Evolutionary conservation across 2,329 filamentous ascomycete species (phyloP).

Genomic region (Aspergillus cejpii): DNA sequence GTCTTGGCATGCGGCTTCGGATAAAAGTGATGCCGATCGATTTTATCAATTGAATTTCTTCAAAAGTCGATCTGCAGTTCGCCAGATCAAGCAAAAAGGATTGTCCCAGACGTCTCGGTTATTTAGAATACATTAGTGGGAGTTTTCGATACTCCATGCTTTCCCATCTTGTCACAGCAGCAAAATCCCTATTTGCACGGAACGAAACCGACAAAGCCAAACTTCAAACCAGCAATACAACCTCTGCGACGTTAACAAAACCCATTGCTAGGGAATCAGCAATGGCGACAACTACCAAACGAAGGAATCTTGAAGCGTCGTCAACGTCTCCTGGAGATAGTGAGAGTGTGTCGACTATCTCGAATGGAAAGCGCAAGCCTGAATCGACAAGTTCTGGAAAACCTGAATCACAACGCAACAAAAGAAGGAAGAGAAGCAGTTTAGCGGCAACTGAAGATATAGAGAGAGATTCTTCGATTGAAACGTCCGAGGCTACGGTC

Average conservation of each 20-base stretch:
- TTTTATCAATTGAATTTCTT: conserved; percentile 9
- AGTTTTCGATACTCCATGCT: conserved; percentile 33
- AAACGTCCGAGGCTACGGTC: conserved; percentile 5
- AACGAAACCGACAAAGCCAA: conserved; percentile 22
- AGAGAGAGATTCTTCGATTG: conserved; percentile 10
- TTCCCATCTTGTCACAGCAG: conserved; percentile 37
- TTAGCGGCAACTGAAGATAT: conserved; percentile 16
- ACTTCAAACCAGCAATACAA: conserved; percentile 5
- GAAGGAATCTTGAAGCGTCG: conserved; percentile 8
- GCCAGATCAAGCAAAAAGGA: neutral
- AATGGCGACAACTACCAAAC: conserved; percentile 35
- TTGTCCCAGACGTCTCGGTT: neutral
- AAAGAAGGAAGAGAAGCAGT: conserved; percentile 31
- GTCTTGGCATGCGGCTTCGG: conserved; percentile 11
- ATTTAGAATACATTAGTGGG: conserved; percentile 3
- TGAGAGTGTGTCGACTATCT: conserved; percentile 10
- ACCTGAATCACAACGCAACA: conserved; percentile 25
- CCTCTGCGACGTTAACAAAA: conserved; percentile 9
- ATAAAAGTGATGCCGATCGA: conserved; percentile 15
- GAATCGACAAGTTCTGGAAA: conserved; percentile 17
- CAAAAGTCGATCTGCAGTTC: neutral
- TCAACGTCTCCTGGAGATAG: conserved; percentile 1
- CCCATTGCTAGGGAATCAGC: conserved; percentile 16
- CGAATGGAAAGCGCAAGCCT: conserved; percentile 33
- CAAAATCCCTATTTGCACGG: conserved; percentile 38